Evolutionary conservation across 768 basidiomycete species (phyloP), one percentile per base, ranked within the genome.

Genomic region (Suillus cothurnatus): DNA sequence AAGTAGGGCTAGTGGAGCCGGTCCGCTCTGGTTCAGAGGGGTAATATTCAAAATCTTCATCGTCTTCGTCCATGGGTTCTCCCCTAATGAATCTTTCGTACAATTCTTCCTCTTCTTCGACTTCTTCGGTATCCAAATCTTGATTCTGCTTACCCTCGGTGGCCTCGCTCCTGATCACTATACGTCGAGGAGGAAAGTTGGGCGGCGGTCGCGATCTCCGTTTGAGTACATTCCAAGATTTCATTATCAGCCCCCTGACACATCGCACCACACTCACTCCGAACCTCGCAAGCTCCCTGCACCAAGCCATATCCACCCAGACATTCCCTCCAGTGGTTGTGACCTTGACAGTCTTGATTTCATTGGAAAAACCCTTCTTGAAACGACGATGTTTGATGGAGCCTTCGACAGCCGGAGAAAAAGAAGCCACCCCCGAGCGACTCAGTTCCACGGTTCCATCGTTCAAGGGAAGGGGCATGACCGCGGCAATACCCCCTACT

Each of bases 21-120:
- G 69, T 73, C 61, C 64, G 70, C 6, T 59, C 58, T 3, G 21
- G 21, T 11, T 41, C 58, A 14, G 71, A 74, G 9, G 57, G 73
- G 39, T 67, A 70, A 43, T 53, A 55, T 45, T 32, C 55, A 43
- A 70, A 70, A 59, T 76, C 72, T 64, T 81, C 82, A 19, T 80
- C 81, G 19, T 81, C 81, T 61, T 84, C 84, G 63, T 85, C 85
- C 21, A 86, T 71, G 7, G 71, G 78, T 61, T 90, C 89, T 14
- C 88, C 90, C 19, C 82, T 79, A 66, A 90, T 75, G 69, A 92
- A 91, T 38, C 84, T 79, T 64, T 77, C 74, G 72, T 90, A 91
- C 2, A 83, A 64, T 43, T 81, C 80, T 32, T 71, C 76, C 6
- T 81, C 80, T 32, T 71, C 76, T 7, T 81, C 80, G 28, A 68